phyloP scores from a whole-genome alignment of 2,329 filamentous ascomycete genomes.

The Macrophomina tecta region DNA sequence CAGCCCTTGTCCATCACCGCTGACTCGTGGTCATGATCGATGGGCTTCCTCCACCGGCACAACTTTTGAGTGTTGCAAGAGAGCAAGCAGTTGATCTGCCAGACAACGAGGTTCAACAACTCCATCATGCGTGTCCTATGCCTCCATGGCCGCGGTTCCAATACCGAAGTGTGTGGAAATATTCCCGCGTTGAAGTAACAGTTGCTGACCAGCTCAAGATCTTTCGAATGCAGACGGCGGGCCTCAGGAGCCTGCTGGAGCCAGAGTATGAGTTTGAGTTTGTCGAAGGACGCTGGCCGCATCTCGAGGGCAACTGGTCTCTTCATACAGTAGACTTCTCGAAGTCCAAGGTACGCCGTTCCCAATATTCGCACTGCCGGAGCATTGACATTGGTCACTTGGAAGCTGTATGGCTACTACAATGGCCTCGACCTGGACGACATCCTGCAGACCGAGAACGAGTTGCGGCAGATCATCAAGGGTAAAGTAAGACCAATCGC shows the following conservation, averaged over 20 bases:
- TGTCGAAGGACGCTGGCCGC: not conserved
- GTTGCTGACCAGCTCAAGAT: not conserved
- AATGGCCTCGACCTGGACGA: not conserved
- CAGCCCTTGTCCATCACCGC: not conserved
- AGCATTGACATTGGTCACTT: not conserved
- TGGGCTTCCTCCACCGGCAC: not conserved
- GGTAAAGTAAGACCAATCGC: not conserved
- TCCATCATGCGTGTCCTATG: not conserved
- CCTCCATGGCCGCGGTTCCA: not conserved
- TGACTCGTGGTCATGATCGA: not conserved
- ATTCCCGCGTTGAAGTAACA: too few relatives aligned
- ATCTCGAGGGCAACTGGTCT: conserved; percentile 1
- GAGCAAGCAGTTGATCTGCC: not conserved
- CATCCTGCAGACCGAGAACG: not conserved
- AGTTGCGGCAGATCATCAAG: not conserved
- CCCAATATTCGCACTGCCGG: too few relatives aligned
- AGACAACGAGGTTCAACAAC: not conserved
- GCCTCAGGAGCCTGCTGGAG: not conserved
- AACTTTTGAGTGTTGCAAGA: not conserved
- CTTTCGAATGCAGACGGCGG: conserved; percentile 1
- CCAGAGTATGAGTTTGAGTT: not conserved
- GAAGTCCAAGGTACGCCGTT: not conserved
- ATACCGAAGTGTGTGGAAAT: not conserved
- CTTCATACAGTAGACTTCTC: not conserved
- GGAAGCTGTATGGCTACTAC: not conserved